Evolutionary conservation across 2,329 filamentous ascomycete genomes (phyloP).

Genomic region (Diaporthe vexans): DNA sequence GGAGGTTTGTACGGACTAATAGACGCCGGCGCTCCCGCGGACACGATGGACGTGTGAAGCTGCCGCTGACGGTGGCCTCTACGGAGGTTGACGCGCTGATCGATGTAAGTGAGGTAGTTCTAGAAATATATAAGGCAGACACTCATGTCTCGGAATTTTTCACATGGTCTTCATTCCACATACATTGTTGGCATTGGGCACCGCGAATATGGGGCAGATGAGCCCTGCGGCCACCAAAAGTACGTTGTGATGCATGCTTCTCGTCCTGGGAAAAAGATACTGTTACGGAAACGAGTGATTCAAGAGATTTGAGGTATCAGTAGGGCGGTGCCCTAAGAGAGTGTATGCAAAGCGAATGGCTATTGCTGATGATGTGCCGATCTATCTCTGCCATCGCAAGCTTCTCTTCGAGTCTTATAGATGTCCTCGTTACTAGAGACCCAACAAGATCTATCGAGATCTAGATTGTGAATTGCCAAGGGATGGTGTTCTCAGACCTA

Average conservation of each 20-base stretch:
- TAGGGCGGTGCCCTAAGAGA: slow-evolving; percentile 5
- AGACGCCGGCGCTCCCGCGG: neutral
- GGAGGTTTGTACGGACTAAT: neutral
- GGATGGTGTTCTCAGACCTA: slow-evolving; percentile 35
- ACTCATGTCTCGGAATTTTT: neutral
- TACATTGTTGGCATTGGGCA: slow-evolving; percentile 22
- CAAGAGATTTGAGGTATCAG: neutral
- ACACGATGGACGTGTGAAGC: neutral
- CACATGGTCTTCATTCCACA: neutral
- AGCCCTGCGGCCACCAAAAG: slow-evolving; percentile 26
- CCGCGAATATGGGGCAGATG: slow-evolving; percentile 23
- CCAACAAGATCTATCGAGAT: neutral
- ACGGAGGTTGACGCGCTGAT: slow-evolving; percentile 8
- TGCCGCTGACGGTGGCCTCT: slow-evolving; percentile 22
- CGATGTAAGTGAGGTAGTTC: neutral
- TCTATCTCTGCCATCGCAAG: slow-evolving; percentile 23
- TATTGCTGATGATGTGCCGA: slow-evolving; percentile 26
- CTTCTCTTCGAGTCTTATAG: slow-evolving; percentile 37
- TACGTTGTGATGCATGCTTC: slow-evolving; percentile 29
- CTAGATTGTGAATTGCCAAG: slow-evolving; percentile 27
- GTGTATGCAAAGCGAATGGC: slow-evolving; percentile 32
- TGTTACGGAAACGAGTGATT: slow-evolving; percentile 27
- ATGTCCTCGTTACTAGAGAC: neutral
- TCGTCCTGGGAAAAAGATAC: neutral
- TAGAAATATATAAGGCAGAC: neutral